phyloP scores from a whole-genome alignment of 2,329 filamentous ascomycete genomes.

The Cordyceps cicadae region DNA sequence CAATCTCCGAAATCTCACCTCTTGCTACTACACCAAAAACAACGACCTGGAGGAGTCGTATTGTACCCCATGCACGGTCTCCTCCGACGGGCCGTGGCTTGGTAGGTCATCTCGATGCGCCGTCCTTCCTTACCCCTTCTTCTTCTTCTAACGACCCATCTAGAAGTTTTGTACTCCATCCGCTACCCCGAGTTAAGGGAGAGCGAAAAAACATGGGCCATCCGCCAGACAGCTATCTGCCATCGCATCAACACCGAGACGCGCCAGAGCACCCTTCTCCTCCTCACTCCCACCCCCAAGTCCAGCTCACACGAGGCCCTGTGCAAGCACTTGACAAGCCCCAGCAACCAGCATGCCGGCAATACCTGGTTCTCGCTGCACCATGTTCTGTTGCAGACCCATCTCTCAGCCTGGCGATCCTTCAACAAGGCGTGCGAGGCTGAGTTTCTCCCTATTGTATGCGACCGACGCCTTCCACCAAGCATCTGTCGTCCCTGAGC shows the following conservation, averaged over 20 bases:
- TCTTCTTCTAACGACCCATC: not conserved
- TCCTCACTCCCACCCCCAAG: constrained; percentile 20
- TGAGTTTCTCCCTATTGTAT: constrained; percentile 19
- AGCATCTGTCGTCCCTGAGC: too few species aligned
- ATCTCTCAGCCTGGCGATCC: constrained; percentile 20
- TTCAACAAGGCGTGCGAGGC: constrained; percentile 19
- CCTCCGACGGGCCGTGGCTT: constrained; percentile 13
- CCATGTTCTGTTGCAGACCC: constrained; percentile 16
- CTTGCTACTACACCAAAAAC: constrained; percentile 22
- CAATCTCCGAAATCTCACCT: constrained; percentile 20
- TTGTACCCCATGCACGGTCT: constrained; percentile 19
- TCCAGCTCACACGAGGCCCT: constrained; percentile 17
- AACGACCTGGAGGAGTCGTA: constrained; percentile 20
- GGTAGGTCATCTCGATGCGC: constrained; percentile 11
- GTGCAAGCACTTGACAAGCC: constrained; percentile 8
- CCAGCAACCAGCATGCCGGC: not conserved
- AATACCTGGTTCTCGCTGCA: constrained; percentile 17
- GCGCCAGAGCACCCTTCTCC: constrained; percentile 16
- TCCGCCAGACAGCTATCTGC: constrained; percentile 22
- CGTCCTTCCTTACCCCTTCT: not conserved
- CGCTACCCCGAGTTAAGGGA: constrained; percentile 23
- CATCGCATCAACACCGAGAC: constrained; percentile 19
- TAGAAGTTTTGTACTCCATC: constrained; percentile 21
- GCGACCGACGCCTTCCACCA: not conserved
- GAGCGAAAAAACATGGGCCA: constrained; percentile 17